Base-by-base conservation (phyloP, 495 filamentous ascomycete species). In the Neurospora sublineolata region DNA sequence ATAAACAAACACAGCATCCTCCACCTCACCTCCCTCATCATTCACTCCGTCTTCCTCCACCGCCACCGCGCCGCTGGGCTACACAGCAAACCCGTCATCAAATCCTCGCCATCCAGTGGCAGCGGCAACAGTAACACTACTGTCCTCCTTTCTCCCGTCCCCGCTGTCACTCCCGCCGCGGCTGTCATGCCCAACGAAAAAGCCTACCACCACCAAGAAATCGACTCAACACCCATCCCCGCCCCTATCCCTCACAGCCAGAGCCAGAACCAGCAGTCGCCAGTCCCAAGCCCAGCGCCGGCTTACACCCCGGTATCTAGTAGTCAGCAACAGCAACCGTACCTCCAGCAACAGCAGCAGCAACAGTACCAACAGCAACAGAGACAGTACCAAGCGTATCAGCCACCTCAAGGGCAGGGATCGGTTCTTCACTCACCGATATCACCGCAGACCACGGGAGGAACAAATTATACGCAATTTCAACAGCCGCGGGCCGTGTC, bases 61-160 rank as follows among this genome's bases (percentile, higher is more conserved):
- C 81, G 82, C n/a, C 84, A 85, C 73, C 81, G 84, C 70, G 75
- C 74, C 30, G 82, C 80, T 1, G 83, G 83, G 18, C 76, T 82
- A 11, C 81, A 79, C 70, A 78, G 75, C 70, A 78, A 75, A 74
- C 80, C 83, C n/a, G 39, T 72, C 39, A 67, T 72, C 39, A 67
- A 70, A 23, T 27, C 67, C 64, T 18, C 41, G 4, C 41, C 70
- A 11, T 69, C 27, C 40, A 20, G n/a, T 30, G 52, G 9, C 42
- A 58, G 20, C 20, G 20, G 23, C 23, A 14, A 27, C 10, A 58
- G 46, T 7, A 58, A 58, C 4, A 14, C 46, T 23, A 14, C 46
- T 23, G 5, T 12, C 4, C 11, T 58, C 4, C 14, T 27, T 7
- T 14, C 44, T 14, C 4, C 46, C 23, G 20, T 20, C 11, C 20